Evolutionary conservation across 352 stramenopile species (phyloP).

Genomic region (Pythium guiyangense): DNA sequence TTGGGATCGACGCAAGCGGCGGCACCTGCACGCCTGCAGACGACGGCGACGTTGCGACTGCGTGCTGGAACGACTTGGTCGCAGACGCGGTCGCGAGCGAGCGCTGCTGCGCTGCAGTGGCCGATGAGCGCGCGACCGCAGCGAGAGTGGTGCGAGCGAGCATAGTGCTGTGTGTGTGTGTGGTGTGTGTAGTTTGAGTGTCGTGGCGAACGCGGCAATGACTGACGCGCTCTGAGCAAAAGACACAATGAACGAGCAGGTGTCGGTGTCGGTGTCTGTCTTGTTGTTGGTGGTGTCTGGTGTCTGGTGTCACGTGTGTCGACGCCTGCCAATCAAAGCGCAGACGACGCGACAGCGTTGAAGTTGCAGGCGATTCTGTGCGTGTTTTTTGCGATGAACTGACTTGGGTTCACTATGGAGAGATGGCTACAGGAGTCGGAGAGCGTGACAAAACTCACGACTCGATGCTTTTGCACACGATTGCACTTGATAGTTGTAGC

Average conservation of each 20-base stretch:
- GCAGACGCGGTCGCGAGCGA: not conserved
- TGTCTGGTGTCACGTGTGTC: too few relatives aligned
- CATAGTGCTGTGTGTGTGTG: too few relatives aligned
- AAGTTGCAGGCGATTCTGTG: too few relatives aligned
- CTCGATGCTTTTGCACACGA: too few relatives aligned
- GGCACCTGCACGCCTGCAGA: not conserved
- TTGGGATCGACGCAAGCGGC: not conserved
- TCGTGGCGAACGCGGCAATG: not conserved
- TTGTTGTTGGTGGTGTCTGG: not conserved
- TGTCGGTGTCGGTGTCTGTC: too few relatives aligned
- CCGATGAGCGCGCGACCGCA: not conserved
- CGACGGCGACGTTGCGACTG: not conserved
- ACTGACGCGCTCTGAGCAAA: not conserved
- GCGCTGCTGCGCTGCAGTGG: not conserved
- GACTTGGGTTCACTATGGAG: too few relatives aligned
- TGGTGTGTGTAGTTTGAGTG: not conserved
- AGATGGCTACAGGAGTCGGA: too few relatives aligned
- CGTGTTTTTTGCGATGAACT: too few relatives aligned
- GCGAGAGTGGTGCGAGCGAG: not conserved
- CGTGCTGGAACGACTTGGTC: slow-evolving; percentile 1
- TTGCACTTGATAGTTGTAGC: too few relatives aligned
- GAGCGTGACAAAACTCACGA: too few relatives aligned
- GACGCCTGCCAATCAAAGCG: too few relatives aligned
- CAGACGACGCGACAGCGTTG: too few relatives aligned
- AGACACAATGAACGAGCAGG: not conserved